Percentiles rank a stretch among this genome's conserved stretches.
Conservation (phyloP, 768 basidiomycete species). For the Steccherinum ochraceum region DNA sequence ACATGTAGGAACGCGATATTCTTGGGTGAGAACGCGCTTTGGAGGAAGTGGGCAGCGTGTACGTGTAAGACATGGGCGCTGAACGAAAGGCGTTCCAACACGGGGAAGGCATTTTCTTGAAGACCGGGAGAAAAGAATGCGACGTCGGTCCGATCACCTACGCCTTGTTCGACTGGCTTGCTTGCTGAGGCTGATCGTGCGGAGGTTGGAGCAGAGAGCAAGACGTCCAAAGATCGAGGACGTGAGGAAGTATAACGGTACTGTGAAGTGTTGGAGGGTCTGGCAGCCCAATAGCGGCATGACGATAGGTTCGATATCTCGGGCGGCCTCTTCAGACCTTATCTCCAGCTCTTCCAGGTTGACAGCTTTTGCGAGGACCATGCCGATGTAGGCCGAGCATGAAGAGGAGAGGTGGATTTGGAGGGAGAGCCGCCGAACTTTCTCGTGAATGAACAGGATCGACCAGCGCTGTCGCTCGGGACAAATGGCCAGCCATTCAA, state of each 20-base stretch:
- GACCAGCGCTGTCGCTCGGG: conserved; percentile 22
- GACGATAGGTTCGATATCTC: conserved; percentile 33
- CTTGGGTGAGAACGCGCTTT: conserved; percentile 23
- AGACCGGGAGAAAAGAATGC: conserved; percentile 36
- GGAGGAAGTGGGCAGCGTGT: conserved; percentile 32
- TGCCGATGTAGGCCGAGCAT: conserved; percentile 21
- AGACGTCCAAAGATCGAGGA: conserved; percentile 37
- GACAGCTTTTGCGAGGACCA: conserved; percentile 39
- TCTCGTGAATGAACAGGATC: conserved; percentile 52
- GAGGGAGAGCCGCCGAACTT: conserved; percentile 32
- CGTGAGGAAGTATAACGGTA: conserved; percentile 49
- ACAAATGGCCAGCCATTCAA: conserved; percentile 36
- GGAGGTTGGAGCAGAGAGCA: conserved; percentile 37
- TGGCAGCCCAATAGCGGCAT: conserved; percentile 32
- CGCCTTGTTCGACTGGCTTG: conserved; percentile 38
- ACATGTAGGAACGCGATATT: conserved; percentile 45
- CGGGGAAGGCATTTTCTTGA: conserved; percentile 41
- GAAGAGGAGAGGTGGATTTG: conserved; percentile 28
- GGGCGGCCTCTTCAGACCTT: conserved; percentile 32
- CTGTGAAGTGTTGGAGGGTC: conserved; percentile 36
- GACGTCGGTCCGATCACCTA: conserved; percentile 39
- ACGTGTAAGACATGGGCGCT: conserved; percentile 29
- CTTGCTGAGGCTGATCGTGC: conserved; percentile 41
- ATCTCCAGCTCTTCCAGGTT: conserved; percentile 40
- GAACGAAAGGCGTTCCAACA: conserved; percentile 42